phyloP scores from a whole-genome alignment of 2,329 filamentous ascomycete species.

The Triangularia verruculosa region DNA sequence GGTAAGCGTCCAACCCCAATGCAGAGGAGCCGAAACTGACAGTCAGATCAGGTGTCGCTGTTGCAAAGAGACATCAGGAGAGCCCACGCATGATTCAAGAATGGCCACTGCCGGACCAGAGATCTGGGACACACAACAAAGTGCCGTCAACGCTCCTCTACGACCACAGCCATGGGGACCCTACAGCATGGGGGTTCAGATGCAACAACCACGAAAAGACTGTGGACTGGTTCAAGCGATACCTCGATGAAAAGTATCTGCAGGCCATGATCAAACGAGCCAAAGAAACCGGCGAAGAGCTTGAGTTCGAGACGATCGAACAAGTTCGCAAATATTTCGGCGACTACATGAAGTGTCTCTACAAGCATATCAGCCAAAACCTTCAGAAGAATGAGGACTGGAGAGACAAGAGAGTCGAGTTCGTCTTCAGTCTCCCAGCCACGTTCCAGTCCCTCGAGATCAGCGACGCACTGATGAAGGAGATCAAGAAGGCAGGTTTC shows the following conservation, averaged over 20 bases:
- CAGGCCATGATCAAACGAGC: neutral
- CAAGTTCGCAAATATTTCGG: neutral
- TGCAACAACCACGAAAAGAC: slow-evolving; percentile 1
- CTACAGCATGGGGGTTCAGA: neutral
- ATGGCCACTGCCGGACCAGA: slow-evolving; percentile 1
- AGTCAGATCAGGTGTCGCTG: neutral
- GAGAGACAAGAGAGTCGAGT: slow-evolving; percentile 5
- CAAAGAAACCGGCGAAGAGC: neutral
- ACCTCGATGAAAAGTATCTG: neutral
- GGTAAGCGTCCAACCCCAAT: neutral
- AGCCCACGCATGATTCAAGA: slow-evolving; percentile 1
- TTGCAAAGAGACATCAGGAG: neutral
- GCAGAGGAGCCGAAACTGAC: neutral
- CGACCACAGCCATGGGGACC: neutral
- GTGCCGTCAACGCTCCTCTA: slow-evolving; percentile 1
- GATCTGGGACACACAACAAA: slow-evolving; percentile 1
- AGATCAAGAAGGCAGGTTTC: slow-evolving; percentile 3
- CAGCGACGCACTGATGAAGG: slow-evolving; percentile 1
- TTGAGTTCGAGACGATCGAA: neutral
- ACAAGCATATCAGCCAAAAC: neutral
- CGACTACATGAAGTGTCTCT: slow-evolving; percentile 3
- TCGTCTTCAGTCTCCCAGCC: slow-evolving; percentile 4
- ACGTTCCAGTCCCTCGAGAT: slow-evolving; percentile 2
- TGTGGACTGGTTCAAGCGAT: slow-evolving; percentile 4
- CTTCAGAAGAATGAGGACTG: neutral